Evolutionary conservation across 129 eudicot genomes (phyloP), one percentile per base, ranked within the genome.

Genomic region (Helianthus tuberosus): DNA sequence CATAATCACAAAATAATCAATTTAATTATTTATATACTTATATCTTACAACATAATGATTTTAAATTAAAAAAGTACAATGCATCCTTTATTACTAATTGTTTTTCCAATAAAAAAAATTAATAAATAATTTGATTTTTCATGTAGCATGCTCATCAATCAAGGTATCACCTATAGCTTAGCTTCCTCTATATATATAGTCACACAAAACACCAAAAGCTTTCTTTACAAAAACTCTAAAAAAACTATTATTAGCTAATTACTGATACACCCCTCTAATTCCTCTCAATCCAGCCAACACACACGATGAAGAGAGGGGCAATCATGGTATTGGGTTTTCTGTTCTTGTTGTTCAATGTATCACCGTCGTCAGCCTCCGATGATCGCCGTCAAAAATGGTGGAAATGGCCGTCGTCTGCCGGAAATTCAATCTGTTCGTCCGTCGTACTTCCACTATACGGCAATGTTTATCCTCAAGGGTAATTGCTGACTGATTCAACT

Each of bases 391-490:
- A 72, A 58, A 88, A 67, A 39, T 86, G 89, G 91, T 80, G 97
- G 83, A 85, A 83, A 73, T 83, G 85, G 86, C 72, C 77, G 76
- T 78, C 81, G 6, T 49, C 82, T 12, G 52, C 75, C 6, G 85
- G 87, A 16, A 73, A 79, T 8, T 75, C 84, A 8, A 74, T 69
- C 7, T 77, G 87, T 46, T 84, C 91, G 0, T 88, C 97, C 58
- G 80, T 88, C 27, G 80, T 90, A 27, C 81, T 93, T 32, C 96
- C 98, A 43, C 35, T 93, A 6, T 81, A 93, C 68, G 98, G 97
- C 76, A 86, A 93, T 73, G 97, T 93, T 78, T 93, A 90, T 79
- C 98, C 98, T 9, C 72, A 76, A 77, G 98, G 98, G 98, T 93
- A 90, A 51, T 69, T 15, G 2, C 17, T 29, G 7, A 51, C 5